Conservation (phyloP, 768 basidiomycete species). For the Kwoniella pini region DNA sequence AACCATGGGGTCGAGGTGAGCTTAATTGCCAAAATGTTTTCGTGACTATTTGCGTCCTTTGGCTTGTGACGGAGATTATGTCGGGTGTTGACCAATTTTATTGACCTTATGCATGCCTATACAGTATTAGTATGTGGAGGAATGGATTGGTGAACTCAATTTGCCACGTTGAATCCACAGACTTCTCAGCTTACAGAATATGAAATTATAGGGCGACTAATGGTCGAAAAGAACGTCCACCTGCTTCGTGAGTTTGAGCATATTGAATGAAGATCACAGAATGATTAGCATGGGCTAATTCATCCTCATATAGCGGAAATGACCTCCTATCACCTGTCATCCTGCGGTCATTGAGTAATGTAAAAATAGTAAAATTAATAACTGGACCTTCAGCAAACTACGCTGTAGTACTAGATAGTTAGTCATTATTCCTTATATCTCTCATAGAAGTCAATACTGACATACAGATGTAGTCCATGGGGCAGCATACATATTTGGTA, state of each 20-base stretch:
- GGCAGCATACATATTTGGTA: conserved; percentile 85
- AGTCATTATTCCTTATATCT: conserved; percentile 7
- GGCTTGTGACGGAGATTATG: no score
- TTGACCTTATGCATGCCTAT: no score
- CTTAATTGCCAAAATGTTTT: neutral
- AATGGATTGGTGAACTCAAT: conserved; percentile 72
- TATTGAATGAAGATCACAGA: neutral
- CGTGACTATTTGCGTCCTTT: neutral
- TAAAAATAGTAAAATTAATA: conserved; percentile 71
- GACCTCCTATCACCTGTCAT: conserved; percentile 88
- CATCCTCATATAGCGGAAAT: conserved; percentile 57
- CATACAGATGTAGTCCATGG: conserved; percentile 57
- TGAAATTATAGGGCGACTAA: conserved; percentile 65
- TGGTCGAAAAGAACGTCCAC: conserved; percentile 71
- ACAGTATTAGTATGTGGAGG: conserved; percentile 84
- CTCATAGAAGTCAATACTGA: neutral
- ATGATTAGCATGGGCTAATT: neutral
- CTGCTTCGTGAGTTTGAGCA: conserved; percentile 26
- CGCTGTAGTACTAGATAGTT: conserved; percentile 48
- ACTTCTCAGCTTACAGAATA: no score
- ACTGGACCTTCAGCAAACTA: conserved; percentile 56
- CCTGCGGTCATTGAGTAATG: conserved; percentile 80
- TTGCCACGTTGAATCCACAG: conserved; percentile 1
- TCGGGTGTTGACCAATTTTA: no score
- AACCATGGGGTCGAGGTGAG: conserved; percentile 26